These are phyloP conservation scores for Suaeda aralocaspica DNA, from an alignment of 148 eudicot species.

Conservation along the genomic window DNA sequence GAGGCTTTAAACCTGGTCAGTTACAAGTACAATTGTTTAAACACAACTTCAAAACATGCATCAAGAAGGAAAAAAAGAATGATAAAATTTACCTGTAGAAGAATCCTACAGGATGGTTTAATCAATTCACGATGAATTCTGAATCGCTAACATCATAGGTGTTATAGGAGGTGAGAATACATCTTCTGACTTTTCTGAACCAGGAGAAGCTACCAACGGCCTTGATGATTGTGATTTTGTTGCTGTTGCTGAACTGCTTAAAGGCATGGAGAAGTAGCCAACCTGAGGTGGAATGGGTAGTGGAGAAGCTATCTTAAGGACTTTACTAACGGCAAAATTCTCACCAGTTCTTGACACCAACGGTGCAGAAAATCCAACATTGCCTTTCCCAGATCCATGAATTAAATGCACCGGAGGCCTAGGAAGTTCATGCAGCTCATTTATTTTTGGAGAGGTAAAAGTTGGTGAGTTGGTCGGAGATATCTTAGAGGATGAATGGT, in stretches of 20 bases:
- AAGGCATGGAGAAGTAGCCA: conserved; percentile 21
- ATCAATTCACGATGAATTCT: conserved; percentile 26
- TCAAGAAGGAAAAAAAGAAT: background rate
- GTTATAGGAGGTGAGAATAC: conserved; percentile 48
- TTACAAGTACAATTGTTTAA: conserved; percentile 11
- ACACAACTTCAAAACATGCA: background rate
- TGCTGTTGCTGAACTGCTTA: conserved; percentile 15
- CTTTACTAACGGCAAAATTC: conserved; percentile 12
- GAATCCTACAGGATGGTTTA: conserved; percentile 2
- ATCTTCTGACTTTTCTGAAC: conserved; percentile 24
- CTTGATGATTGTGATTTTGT: conserved; percentile 20
- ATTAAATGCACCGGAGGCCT: conserved; percentile 57
- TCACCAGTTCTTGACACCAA: conserved; percentile 48
- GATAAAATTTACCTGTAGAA: conserved; percentile 23
- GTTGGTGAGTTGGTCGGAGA: conserved; percentile 56
- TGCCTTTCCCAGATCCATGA: conserved; percentile 29
- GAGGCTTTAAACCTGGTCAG: conserved; percentile 1
- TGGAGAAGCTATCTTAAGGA: conserved; percentile 18
- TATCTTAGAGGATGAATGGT: conserved; percentile 41
- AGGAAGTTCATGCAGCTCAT: conserved; percentile 96
- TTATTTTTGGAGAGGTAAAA: conserved; percentile 61
- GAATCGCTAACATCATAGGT: conserved; percentile 36
- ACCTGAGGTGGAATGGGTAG: conserved; percentile 21
- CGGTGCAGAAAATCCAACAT: conserved; percentile 60
- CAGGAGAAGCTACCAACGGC: conserved; percentile 17